These are phyloP conservation scores for Eutrema japonicum DNA, from an alignment of 345 rosid genomes.

Conservation along the genomic window DNA sequence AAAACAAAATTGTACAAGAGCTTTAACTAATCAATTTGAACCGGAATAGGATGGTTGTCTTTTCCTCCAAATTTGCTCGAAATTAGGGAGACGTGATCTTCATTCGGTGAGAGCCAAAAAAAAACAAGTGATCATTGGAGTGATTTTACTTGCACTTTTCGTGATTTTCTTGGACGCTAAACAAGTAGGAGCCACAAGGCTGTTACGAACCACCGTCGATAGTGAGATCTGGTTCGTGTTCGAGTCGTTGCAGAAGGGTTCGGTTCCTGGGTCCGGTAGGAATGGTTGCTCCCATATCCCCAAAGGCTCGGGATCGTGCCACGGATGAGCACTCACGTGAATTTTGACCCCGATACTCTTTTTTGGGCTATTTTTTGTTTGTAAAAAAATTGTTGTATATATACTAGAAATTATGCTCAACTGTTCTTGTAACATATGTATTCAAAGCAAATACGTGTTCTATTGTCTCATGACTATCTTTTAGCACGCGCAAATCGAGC, in stretches of 20 bases:
- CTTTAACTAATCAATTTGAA: background rate
- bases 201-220: constrained; percentile 13
- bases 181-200: constrained; percentile 37
- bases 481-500: no score
- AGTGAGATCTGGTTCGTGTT: constrained; percentile 27
- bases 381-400: background rate
- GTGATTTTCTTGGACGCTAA: constrained; percentile 5
- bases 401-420: background rate
- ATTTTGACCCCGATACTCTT: constrained; percentile 12
- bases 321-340: constrained; percentile 3
- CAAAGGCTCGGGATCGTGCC: constrained; percentile 7
- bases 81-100: background rate
- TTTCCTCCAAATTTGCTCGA: background rate
- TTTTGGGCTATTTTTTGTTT: background rate
- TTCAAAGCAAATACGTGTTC: constrained; percentile 2
- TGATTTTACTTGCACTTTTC: constrained; percentile 21
- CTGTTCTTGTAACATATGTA: background rate
- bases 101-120: constrained; percentile 10
- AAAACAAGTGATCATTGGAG: constrained; percentile 19
- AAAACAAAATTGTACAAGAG: no score
- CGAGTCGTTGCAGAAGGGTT: constrained; percentile 24
- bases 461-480: background rate
- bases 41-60: background rate
- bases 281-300: constrained; percentile 31
- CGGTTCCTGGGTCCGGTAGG: constrained; percentile 1